Percentiles rank a stretch among this genome's conserved stretches.
phyloP scores from a whole-genome alignment of 345 rosid species.

The Gossypium stocksii region DNA sequence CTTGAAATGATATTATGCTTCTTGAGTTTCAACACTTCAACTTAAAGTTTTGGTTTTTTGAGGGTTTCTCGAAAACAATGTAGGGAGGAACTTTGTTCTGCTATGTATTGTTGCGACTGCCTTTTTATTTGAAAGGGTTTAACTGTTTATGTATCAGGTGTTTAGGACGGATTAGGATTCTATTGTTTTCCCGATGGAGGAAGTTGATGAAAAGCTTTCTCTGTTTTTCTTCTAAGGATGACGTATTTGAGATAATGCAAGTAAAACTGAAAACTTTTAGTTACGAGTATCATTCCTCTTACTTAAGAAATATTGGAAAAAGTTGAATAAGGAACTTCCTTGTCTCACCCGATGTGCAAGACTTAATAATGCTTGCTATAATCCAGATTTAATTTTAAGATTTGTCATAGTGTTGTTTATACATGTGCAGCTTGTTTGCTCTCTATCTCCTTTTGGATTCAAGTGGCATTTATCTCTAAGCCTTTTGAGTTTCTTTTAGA shows the following conservation, averaged over 20 bases:
- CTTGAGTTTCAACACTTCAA: neutral
- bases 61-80: neutral
- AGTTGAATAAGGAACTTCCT: neutral
- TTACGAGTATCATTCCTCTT: neutral
- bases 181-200: neutral
- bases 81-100: neutral
- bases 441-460: neutral
- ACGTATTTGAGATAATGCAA: neutral
- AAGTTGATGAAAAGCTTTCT: neutral
- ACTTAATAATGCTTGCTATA: too few species aligned
- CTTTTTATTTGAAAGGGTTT: too few species aligned
- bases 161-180: neutral
- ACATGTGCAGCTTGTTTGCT: neutral
- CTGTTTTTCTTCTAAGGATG: neutral
- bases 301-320: neutral
- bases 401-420: neutral
- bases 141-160: neutral
- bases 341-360: too few species aligned
- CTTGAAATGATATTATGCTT: neutral
- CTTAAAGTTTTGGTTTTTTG: neutral
- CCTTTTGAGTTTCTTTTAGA: neutral
- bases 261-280: neutral
- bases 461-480: neutral
- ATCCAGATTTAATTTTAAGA: neutral
- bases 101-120: neutral